Percentiles rank a stretch among this genome's conserved stretches.
Evolutionary conservation across 1,284 basidiomycete genomes (phyloP).

Genomic region (Schizophyllum amplum): DNA sequence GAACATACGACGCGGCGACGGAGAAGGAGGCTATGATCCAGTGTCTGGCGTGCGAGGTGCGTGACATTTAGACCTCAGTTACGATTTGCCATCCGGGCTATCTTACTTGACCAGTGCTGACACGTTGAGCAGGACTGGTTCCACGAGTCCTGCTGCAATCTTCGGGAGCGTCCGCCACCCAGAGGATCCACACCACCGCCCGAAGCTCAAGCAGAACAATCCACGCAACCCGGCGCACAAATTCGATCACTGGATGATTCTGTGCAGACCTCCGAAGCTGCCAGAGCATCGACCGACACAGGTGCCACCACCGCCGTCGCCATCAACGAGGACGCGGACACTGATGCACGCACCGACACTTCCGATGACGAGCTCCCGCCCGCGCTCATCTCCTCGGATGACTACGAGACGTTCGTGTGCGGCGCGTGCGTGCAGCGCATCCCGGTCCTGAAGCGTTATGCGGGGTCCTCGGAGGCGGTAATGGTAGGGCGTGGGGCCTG

Average conservation of each 20-base stretch:
- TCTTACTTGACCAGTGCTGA: slow-evolving; percentile 9
- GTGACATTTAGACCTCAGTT: too few species aligned
- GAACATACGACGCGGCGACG: slow-evolving; percentile 57
- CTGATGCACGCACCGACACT: slow-evolving; percentile 58
- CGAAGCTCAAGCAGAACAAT: too few species aligned
- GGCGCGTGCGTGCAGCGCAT: slow-evolving; percentile 49
- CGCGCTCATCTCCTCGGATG: slow-evolving; percentile 50
- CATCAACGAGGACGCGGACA: slow-evolving; percentile 26
- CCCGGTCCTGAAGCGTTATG: slow-evolving; percentile 46
- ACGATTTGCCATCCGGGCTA: slow-evolving; percentile 10
- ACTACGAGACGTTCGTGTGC: slow-evolving; percentile 71
- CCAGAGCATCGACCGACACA: too few species aligned
- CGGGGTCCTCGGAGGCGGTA: slow-evolving; percentile 53
- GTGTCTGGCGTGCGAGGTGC: slow-evolving; percentile 73
- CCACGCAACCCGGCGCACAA: too few species aligned
- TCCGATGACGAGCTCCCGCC: slow-evolving; percentile 55
- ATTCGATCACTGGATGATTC: too few species aligned
- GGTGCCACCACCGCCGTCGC: slow-evolving; percentile 8
- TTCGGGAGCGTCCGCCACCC: slow-evolving; percentile 52
- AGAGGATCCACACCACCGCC: slow-evolving; percentile 33
- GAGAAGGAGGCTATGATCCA: slow-evolving; percentile 81
- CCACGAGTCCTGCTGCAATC: slow-evolving; percentile 76
- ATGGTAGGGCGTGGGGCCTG: slow-evolving; percentile 51
- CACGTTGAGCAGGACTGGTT: slow-evolving; percentile 64
- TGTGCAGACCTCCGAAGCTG: too few species aligned